These are phyloP conservation scores for Fagopyrum esculentum DNA, from an alignment of 148 eudicot species.

Conservation along the genomic window DNA sequence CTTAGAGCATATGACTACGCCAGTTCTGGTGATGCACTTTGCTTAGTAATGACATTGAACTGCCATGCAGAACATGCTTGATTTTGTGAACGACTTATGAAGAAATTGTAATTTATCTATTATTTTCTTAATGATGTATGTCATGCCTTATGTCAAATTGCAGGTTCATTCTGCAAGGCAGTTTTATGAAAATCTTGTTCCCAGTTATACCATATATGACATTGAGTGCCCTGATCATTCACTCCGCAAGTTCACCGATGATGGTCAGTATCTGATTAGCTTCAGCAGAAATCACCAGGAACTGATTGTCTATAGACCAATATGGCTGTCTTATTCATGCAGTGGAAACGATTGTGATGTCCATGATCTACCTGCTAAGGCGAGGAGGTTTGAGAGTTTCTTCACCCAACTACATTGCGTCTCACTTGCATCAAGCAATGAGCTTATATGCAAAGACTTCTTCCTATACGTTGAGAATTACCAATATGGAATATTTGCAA, in stretches of 20 bases:
- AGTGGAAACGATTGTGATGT: conserved; percentile 48
- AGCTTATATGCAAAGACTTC: conserved; percentile 91
- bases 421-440: conserved; percentile 69
- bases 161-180: conserved; percentile 71
- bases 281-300: conserved; percentile 89
- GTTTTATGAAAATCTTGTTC: conserved; percentile 93
- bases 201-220: conserved; percentile 75
- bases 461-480: conserved; percentile 68
- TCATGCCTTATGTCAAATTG: conserved; percentile 8
- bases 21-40: not conserved
- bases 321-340: conserved; percentile 83
- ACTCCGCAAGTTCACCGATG: conserved; percentile 94
- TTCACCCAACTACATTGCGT: conserved; percentile 66
- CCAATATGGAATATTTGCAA: conserved; percentile 84
- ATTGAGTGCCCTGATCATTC: conserved; percentile 84
- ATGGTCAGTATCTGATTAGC: conserved; percentile 77
- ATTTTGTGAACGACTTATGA: not conserved
- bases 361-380: conserved; percentile 55
- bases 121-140: too few species aligned
- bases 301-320: conserved; percentile 75
- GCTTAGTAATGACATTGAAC: not conserved
- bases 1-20: not conserved
- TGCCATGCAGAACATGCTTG: not conserved
- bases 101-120: not conserved
- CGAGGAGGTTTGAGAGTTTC: conserved; percentile 81